These are phyloP conservation scores for Colletotrichum coccodes DNA, from an alignment of 2,329 filamentous ascomycete species.

Conservation along the genomic window DNA sequence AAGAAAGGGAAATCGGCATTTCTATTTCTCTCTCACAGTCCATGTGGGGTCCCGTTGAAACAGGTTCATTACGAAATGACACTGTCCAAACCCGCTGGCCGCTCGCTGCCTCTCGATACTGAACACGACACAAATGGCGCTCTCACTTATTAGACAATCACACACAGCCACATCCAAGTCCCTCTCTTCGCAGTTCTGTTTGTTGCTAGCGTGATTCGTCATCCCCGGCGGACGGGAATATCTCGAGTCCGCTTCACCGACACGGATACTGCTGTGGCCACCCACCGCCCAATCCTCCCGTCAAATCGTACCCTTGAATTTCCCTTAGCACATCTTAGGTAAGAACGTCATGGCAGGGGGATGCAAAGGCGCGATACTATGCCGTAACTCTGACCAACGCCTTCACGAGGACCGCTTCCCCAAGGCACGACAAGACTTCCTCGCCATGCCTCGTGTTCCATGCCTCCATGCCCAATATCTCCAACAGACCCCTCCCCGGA, in stretches of 20 bases:
- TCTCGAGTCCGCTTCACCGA: not conserved
- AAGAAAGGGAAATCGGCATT: slow-evolving; percentile 24
- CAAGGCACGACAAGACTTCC: not conserved
- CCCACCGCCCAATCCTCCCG: not conserved
- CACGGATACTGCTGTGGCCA: not conserved
- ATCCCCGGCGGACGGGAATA: not conserved
- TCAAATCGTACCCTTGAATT: not conserved
- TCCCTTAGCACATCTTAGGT: not conserved
- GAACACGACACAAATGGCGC: not conserved
- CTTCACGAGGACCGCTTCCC: not conserved
- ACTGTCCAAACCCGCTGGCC: slow-evolving; percentile 6
- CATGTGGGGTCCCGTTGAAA: slow-evolving; percentile 31
- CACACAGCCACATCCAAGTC: slow-evolving; percentile 16
- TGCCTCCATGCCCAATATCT: not conserved
- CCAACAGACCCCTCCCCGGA: not conserved
- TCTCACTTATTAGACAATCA: slow-evolving; percentile 20
- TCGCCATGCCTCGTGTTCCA: not conserved
- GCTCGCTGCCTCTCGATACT: not conserved
- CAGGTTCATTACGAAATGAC: slow-evolving; percentile 32
- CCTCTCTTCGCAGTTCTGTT: too few relatives aligned
- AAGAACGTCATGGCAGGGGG: not conserved
- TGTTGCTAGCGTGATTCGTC: not conserved
- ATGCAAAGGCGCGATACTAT: not conserved
- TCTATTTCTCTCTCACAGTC: slow-evolving; percentile 29
- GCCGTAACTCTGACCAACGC: slow-evolving; percentile 4